phyloP scores from a whole-genome alignment of 169 alveolate species.

The Neospora caninum region DNA sequence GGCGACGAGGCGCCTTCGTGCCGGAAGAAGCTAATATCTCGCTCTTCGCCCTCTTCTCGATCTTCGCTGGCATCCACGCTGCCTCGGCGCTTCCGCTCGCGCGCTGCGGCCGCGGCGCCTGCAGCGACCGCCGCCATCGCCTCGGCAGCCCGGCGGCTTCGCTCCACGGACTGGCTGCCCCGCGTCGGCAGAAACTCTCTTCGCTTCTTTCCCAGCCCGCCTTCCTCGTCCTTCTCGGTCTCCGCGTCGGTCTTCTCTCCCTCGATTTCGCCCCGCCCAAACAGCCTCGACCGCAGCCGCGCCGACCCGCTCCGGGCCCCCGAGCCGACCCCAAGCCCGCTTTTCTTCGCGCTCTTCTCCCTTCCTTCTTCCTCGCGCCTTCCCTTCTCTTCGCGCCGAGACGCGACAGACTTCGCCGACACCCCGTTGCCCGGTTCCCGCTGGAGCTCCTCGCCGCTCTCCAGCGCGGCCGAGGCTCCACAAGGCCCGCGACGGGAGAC shows the following conservation, averaged over 20 bases:
- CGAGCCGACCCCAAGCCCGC: background rate
- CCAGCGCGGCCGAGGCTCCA: background rate
- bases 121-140: background rate
- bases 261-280: background rate
- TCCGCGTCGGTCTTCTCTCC: background rate
- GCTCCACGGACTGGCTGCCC: background rate
- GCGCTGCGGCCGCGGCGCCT: slow-evolving; percentile 2
- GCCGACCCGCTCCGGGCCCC: background rate
- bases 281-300: background rate
- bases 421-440: background rate
- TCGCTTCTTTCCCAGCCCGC: background rate
- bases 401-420: background rate
- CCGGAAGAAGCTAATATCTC: background rate
- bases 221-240: background rate
- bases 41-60: background rate
- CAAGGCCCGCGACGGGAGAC: too few species aligned
- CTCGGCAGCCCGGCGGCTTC: background rate
- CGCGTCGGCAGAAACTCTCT: slow-evolving; percentile 8
- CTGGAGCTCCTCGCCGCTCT: background rate
- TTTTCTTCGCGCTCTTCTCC: background rate
- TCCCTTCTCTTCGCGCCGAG: background rate
- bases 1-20: background rate
- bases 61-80: background rate
- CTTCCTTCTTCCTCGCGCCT: background rate
- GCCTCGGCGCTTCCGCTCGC: background rate